Conservation (phyloP, 2,329 filamentous ascomycete genomes). For the Fusarium palustre region DNA sequence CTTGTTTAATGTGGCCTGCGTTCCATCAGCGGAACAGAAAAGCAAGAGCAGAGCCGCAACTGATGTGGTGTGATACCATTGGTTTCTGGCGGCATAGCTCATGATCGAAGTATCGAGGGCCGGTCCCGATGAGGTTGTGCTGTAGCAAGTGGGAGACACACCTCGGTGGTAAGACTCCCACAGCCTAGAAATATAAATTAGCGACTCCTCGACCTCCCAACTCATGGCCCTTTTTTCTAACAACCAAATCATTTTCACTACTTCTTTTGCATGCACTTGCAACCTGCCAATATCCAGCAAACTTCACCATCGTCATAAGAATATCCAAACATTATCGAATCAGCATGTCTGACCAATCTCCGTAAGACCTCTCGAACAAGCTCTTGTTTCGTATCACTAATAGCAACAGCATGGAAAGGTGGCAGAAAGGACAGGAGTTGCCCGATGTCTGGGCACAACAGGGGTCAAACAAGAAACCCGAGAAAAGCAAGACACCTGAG, state of each 20-base stretch:
- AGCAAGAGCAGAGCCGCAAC: conserved; percentile 41
- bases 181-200: conserved; percentile 34
- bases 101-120: conserved; percentile 31
- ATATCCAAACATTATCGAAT: neutral
- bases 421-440: conserved; percentile 17
- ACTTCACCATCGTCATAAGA: neutral
- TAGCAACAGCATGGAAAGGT: conserved; percentile 16
- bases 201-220: neutral
- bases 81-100: conserved; percentile 32
- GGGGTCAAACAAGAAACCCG: conserved; percentile 9
- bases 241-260: neutral
- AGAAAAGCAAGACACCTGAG: neutral
- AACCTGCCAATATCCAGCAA: neutral
- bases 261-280: neutral
- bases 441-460: conserved; percentile 25
- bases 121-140: conserved; percentile 22
- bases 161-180: conserved; percentile 2
- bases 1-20: conserved; percentile 32
- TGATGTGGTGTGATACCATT: conserved; percentile 49
- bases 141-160: conserved; percentile 15
- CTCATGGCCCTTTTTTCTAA: neutral
- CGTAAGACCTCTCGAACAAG: neutral
- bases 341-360: conserved; percentile 24
- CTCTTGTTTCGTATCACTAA: conserved; percentile 13
- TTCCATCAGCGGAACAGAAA: conserved; percentile 17